These are phyloP conservation scores for Colletotrichum ledebouriae DNA, from an alignment of 2,329 filamentous ascomycete species.

Conservation along the genomic window DNA sequence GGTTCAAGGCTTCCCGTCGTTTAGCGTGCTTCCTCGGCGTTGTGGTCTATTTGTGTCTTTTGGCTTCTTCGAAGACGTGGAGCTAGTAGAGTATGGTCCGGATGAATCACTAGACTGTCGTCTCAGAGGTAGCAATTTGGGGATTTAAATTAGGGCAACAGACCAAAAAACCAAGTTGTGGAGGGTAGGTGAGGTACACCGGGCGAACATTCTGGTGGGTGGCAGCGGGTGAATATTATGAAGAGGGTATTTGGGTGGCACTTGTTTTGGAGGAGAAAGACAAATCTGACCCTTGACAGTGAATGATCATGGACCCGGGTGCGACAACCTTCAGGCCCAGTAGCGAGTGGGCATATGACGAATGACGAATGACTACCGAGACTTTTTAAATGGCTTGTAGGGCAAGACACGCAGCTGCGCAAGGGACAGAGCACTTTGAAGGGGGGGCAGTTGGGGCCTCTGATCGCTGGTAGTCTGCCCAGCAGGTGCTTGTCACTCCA, in stretches of 20 bases:
- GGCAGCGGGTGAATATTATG: slow-evolving; percentile 18
- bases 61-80: not conserved
- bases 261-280: slow-evolving; percentile 21
- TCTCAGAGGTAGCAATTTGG: slow-evolving; percentile 34
- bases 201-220: slow-evolving; percentile 20
- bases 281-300: slow-evolving; percentile 6
- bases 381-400: slow-evolving; percentile 37
- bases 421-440: slow-evolving; percentile 28
- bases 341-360: slow-evolving; percentile 24
- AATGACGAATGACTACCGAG: slow-evolving; percentile 42
- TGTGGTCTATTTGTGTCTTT: not conserved
- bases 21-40: not conserved
- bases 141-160: slow-evolving; percentile 35
- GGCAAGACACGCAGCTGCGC: slow-evolving; percentile 33
- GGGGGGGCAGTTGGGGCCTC: not conserved
- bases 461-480: slow-evolving; percentile 12
- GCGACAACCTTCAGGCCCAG: slow-evolving; percentile 4
- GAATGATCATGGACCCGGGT: slow-evolving; percentile 30
- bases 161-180: slow-evolving; percentile 29
- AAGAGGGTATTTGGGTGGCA: slow-evolving; percentile 30
- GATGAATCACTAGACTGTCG: slow-evolving; percentile 1
- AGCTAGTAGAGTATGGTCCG: not conserved
- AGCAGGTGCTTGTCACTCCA: slow-evolving; percentile 27
- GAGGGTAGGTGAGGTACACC: slow-evolving; percentile 14
- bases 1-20: not conserved